Evolutionary conservation across 2,329 filamentous ascomycete genomes (phyloP).

Genomic region (Teratosphaeria epicoccoides): DNA sequence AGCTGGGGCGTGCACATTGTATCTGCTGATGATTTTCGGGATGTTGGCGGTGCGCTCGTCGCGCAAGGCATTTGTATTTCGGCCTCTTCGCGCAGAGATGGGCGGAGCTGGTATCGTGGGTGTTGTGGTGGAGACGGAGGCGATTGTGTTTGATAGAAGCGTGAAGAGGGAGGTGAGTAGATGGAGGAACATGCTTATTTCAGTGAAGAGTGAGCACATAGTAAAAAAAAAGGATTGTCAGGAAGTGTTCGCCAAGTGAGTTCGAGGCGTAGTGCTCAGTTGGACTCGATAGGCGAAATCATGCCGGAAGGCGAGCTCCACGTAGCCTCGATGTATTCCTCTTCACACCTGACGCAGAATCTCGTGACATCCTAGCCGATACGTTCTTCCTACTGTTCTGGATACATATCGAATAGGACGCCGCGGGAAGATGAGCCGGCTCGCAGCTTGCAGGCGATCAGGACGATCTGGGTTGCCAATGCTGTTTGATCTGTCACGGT

Average conservation of each 20-base stretch:
- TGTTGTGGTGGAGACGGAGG: neutral
- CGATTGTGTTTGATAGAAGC: neutral
- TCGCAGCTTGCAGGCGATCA: no score
- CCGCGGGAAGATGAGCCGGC: no score
- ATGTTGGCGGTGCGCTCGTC: conserved; percentile 10
- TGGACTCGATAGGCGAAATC: neutral
- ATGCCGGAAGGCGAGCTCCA: neutral
- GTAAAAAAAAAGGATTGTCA: no score
- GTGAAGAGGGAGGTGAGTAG: neutral
- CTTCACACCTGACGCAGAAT: neutral
- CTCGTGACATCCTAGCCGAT: neutral
- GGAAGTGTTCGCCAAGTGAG: no score
- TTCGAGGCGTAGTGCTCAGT: no score
- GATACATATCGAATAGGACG: no score
- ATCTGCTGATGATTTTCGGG: conserved; percentile 9
- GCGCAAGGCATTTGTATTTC: conserved; percentile 11
- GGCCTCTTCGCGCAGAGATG: conserved; percentile 11
- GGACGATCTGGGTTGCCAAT: no score
- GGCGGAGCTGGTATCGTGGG: conserved; percentile 4
- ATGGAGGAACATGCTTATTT: neutral
- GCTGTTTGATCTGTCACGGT: no score
- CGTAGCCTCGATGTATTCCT: neutral
- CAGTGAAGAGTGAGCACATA: neutral
- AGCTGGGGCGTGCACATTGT: conserved; percentile 15
- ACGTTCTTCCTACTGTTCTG: no score